phyloP scores from a whole-genome alignment of 2,329 filamentous ascomycete genomes.

The Trichoderma harzianum region DNA sequence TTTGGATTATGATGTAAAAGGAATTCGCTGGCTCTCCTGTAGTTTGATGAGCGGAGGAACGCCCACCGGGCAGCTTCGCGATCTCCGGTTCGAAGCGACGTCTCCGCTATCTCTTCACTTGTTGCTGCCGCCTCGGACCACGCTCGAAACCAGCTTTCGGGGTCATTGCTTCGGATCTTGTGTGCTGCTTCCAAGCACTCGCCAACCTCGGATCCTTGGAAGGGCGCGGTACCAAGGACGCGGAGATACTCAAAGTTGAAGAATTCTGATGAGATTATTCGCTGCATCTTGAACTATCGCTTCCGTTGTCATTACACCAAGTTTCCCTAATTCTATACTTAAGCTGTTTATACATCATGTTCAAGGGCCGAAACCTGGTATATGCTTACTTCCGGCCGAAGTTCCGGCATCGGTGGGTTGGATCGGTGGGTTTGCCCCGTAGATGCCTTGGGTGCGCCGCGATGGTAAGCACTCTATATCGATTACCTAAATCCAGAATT shows the following conservation, averaged over 20 bases:
- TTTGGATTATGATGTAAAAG: neutral
- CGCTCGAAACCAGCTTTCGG: neutral
- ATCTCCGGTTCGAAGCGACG: neutral
- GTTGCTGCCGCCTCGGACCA: neutral
- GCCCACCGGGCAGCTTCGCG: neutral
- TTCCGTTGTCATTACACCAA: neutral
- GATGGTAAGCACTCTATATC: neutral
- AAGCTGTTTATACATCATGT: neutral
- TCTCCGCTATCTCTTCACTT: neutral
- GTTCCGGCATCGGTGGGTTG: neutral
- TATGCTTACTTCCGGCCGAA: neutral
- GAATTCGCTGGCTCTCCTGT: neutral
- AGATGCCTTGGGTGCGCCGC: neutral
- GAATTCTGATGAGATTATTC: slow-evolving; percentile 1
- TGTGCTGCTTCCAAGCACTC: neutral
- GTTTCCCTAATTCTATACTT: neutral
- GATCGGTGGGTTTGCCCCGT: neutral
- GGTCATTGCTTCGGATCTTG: neutral
- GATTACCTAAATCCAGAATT: neutral
- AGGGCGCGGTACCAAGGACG: neutral
- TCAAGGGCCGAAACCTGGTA: neutral
- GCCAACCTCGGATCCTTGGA: neutral
- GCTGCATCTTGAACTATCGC: neutral
- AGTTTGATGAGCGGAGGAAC: neutral
- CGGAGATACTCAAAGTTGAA: slow-evolving; percentile 2